Conservation (phyloP, 2,329 filamentous ascomycete species). For the Penicillium digitatum region DNA sequence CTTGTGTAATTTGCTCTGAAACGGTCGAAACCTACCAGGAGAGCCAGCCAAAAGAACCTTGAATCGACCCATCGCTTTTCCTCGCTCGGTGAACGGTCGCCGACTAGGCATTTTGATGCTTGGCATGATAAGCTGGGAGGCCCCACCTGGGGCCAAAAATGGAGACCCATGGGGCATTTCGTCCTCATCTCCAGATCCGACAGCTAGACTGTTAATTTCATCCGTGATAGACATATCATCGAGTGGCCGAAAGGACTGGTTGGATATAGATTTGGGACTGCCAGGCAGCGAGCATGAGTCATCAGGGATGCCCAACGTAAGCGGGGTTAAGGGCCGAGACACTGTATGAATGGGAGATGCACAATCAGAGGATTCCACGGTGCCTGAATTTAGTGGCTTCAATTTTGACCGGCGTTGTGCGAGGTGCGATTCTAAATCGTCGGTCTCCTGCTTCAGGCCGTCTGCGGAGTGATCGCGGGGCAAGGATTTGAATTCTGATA, state of each 20-base stretch:
- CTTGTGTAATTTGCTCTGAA: background rate
- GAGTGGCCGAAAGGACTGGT: constrained; percentile 56
- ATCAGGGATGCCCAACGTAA: constrained; percentile 45
- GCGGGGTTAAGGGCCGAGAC: constrained; percentile 47
- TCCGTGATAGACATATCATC: constrained; percentile 55
- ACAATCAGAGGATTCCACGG: constrained; percentile 16
- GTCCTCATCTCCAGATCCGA: constrained; percentile 56
- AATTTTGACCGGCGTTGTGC: constrained; percentile 33
- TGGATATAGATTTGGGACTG: constrained; percentile 58
- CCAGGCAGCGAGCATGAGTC: constrained; percentile 52
- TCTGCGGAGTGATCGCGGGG: constrained; percentile 12
- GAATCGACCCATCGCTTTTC: constrained; percentile 76
- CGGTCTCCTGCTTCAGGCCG: constrained; percentile 9
- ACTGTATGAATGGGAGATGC: constrained; percentile 22
- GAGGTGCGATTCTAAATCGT: constrained; percentile 20
- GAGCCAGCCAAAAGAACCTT: constrained; percentile 85
- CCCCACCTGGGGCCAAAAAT: constrained; percentile 35
- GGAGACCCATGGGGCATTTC: constrained; percentile 33
- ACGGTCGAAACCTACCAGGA: constrained; percentile 53
- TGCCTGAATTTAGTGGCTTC: constrained; percentile 22
- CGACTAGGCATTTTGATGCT: constrained; percentile 87
- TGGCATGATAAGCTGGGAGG: constrained; percentile 91
- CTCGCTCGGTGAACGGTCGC: constrained; percentile 82
- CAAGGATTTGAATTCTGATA: constrained; percentile 26
- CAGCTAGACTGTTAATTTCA: constrained; percentile 53